These are phyloP conservation scores for Fusarium foetens DNA, from an alignment of 2,329 filamentous ascomycete species.

Conservation along the genomic window DNA sequence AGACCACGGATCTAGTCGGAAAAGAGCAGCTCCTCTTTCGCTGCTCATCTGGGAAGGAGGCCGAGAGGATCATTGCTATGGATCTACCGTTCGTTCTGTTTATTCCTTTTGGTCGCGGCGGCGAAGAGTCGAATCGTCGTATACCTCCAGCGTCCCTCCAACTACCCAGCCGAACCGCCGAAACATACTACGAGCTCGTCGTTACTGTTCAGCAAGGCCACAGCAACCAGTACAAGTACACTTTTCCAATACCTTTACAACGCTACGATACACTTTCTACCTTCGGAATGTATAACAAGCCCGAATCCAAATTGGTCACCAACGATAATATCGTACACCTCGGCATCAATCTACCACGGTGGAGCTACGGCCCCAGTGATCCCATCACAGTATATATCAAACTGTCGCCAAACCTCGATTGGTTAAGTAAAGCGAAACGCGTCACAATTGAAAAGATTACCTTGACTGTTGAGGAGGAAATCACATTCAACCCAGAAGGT, in stretches of 20 bases:
- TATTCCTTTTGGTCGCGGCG: constrained; percentile 92
- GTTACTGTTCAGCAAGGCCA: constrained; percentile 94
- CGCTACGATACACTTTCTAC: constrained; percentile 97
- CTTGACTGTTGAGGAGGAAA: constrained; percentile 93
- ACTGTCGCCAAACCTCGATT: constrained; percentile 89
- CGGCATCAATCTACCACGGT: constrained; percentile 90
- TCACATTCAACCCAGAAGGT: constrained; percentile 98
- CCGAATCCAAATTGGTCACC: constrained; percentile 85
- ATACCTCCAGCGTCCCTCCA: constrained; percentile 94
- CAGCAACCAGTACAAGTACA: constrained; percentile 86
- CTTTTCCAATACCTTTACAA: constrained; percentile 89
- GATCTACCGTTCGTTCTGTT: constrained; percentile 97
- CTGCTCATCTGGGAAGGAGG: constrained; percentile 83
- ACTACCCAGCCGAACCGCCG: constrained; percentile 90
- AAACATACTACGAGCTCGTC: constrained; percentile 96
- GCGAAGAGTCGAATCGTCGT: constrained; percentile 87
- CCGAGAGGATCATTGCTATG: constrained; percentile 92
- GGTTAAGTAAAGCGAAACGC: constrained; percentile 87
- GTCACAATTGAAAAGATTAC: constrained; percentile 96
- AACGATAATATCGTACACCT: constrained; percentile 92
- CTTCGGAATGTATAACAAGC: constrained; percentile 99
- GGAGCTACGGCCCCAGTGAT: constrained; percentile 96
- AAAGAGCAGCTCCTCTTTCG: constrained; percentile 95
- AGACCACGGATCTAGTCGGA: constrained; percentile 91
- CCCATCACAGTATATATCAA: constrained; percentile 97